phyloP scores from a whole-genome alignment of 169 alveolate genomes.

The Plasmodium gonderi region DNA sequence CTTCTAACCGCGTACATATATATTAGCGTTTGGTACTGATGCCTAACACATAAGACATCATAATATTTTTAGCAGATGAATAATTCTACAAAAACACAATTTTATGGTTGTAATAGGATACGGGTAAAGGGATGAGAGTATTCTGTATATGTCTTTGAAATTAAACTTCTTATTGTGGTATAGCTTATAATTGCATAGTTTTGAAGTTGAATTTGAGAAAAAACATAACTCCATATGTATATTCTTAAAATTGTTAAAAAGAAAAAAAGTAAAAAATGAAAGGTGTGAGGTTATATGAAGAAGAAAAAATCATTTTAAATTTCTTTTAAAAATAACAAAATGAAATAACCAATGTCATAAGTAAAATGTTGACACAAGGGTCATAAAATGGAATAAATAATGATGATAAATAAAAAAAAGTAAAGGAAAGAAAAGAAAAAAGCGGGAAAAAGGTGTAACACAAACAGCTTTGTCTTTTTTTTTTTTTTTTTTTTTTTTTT shows the following conservation, averaged over 20 bases:
- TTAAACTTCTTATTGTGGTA: neutral
- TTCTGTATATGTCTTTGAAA: neutral
- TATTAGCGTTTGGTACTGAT: neutral
- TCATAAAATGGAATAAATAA: neutral
- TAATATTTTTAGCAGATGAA: too few species aligned
- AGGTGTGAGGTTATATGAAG: neutral
- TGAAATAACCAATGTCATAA: neutral
- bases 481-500: neutral
- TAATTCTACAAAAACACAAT: neutral
- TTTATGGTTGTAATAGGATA: neutral
- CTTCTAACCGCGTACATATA: neutral
- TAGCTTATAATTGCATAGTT: neutral
- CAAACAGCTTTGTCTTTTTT: neutral
- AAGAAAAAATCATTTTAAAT: neutral
- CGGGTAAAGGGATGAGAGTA: neutral
- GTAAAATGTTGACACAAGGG: neutral
- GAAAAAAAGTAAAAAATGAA: neutral
- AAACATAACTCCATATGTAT: neutral
- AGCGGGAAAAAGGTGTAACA: neutral
- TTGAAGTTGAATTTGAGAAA: neutral
- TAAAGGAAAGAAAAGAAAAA: neutral
- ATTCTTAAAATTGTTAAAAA: neutral
- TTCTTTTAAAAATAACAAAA: neutral
- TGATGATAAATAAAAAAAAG: neutral
- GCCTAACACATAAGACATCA: neutral